These are phyloP conservation scores for Cyclospora cayetanensis DNA, from an alignment of 169 alveolate genomes.

Conservation along the genomic window DNA sequence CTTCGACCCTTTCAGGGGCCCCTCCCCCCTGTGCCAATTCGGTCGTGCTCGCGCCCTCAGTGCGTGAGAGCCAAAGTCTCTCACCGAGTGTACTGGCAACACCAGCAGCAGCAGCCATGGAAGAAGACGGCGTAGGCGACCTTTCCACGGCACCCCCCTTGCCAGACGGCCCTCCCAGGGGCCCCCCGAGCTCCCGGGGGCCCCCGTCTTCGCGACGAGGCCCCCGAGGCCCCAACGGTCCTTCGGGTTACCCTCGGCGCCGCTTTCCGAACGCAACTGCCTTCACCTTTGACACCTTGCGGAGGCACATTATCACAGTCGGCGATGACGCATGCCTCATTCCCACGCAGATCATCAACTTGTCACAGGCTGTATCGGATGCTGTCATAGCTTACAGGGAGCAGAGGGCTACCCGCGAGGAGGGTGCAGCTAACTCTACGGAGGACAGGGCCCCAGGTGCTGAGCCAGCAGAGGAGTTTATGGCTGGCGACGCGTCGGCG, in stretches of 20 bases:
- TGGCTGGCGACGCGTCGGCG: background rate
- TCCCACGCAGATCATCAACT: background rate
- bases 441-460: background rate
- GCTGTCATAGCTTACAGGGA: background rate
- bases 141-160: background rate
- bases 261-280: background rate
- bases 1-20: too few relatives aligned
- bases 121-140: background rate
- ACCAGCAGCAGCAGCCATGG: conserved; percentile 6
- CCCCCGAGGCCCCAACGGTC: background rate
- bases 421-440: background rate
- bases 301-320: background rate
- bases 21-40: too few relatives aligned
- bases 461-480: background rate
- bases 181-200: too few relatives aligned
- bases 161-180: background rate
- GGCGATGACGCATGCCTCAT: background rate
- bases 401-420: background rate
- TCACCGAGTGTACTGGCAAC: too few relatives aligned
- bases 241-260: background rate
- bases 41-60: too few relatives aligned
- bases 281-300: background rate
- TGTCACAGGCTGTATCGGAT: background rate
- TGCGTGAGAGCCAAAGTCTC: too few relatives aligned
- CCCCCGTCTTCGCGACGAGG: background rate